Percentiles rank a stretch among this genome's conserved stretches.
phyloP scores from a whole-genome alignment of 306 rosid genomes.

The Acacia confusa region DNA sequence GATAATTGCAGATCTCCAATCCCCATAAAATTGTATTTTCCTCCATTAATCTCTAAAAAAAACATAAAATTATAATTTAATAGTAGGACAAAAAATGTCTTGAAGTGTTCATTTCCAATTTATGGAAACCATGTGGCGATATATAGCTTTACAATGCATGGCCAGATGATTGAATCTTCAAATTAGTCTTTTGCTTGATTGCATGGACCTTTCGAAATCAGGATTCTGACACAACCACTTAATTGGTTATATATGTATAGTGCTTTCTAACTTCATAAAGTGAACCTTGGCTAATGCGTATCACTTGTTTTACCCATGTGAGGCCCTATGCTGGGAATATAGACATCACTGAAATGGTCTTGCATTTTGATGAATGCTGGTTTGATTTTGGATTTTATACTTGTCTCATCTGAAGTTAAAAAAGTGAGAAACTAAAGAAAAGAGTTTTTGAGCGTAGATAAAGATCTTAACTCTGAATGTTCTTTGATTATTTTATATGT shows the following conservation, averaged over 20 bases:
- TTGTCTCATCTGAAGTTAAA: neutral
- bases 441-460: conserved; percentile 2
- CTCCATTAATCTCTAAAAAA: neutral
- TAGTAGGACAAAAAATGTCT: neutral
- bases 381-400: neutral
- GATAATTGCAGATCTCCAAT: conserved; percentile 12
- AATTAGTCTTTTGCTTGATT: neutral
- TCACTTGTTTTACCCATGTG: neutral
- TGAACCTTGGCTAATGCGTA: neutral
- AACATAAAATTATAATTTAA: conserved; percentile 5
- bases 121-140: neutral
- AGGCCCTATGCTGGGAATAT: neutral
- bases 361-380: conserved; percentile 22
- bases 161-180: conserved; percentile 2
- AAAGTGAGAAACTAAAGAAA: neutral
- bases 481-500: neutral
- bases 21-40: conserved; percentile 7
- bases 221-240: neutral
- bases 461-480: neutral
- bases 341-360: neutral
- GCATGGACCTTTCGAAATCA: neutral
- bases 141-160: conserved; percentile 7
- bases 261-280: neutral
- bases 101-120: neutral
- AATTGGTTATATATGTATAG: neutral